Evolutionary conservation across 2,329 filamentous ascomycete species (phyloP).

Genomic region (Shiraia sp.): DNA sequence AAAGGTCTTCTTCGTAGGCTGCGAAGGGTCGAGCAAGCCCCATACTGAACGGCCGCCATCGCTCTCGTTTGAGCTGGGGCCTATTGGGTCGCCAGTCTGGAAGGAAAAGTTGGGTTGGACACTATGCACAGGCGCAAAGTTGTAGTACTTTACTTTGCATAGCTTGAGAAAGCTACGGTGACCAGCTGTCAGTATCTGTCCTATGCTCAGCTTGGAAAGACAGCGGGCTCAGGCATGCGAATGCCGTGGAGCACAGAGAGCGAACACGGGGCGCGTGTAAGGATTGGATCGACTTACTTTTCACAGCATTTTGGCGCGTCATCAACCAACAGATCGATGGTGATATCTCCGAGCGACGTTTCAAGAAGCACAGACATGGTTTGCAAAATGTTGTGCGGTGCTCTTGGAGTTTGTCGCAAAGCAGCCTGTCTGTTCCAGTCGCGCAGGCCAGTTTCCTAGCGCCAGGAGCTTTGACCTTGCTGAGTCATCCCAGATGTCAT

Average conservation of each 20-base stretch:
- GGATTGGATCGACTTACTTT: conserved; percentile 68
- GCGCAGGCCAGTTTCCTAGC: conserved; percentile 4
- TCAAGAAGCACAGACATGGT: conserved; percentile 91
- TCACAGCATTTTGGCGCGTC: conserved; percentile 90
- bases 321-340: conserved; percentile 88
- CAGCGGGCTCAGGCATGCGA: conserved; percentile 25
- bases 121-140: conserved; percentile 89
- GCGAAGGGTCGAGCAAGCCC: conserved; percentile 70
- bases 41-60: conserved; percentile 94
- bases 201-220: conserved; percentile 56
- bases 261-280: conserved; percentile 16
- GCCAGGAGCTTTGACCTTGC: conserved; percentile 3
- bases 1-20: conserved; percentile 73
- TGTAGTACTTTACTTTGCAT: conserved; percentile 99
- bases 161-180: conserved; percentile 86
- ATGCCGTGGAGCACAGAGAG: conserved; percentile 19
- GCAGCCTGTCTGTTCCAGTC: conserved; percentile 6
- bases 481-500: conserved; percentile 25
- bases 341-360: conserved; percentile 90
- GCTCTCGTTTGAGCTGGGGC: conserved; percentile 79
- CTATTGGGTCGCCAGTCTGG: conserved; percentile 92
- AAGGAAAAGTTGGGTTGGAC: conserved; percentile 96
- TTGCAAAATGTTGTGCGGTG: conserved; percentile 14
- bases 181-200: conserved; percentile 55
- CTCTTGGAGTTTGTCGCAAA: conserved; percentile 24